Evolutionary conservation across 2,329 filamentous ascomycete genomes (phyloP).

Genomic region (Tolypocladium inflatum): DNA sequence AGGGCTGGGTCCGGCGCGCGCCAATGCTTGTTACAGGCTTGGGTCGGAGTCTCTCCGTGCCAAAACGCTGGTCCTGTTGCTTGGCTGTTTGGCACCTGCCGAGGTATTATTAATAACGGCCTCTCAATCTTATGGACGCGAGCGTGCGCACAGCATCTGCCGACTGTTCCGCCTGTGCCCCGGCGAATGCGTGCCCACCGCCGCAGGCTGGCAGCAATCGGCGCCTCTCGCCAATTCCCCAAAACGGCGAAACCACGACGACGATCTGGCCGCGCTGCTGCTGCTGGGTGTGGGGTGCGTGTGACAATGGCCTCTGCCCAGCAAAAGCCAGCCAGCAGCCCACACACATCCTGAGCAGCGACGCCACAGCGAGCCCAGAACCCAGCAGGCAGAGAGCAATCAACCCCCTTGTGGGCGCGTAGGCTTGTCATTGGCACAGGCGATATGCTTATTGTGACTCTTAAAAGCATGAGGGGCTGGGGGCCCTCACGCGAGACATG

Average conservation of each 20-base stretch:
- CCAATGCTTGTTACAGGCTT: background rate
- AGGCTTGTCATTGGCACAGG: background rate
- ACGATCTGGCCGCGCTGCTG: background rate
- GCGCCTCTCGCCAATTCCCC: background rate
- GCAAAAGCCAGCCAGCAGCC: no score
- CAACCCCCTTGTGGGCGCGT: background rate
- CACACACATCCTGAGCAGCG: background rate
- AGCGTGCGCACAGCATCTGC: background rate
- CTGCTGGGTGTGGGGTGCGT: background rate
- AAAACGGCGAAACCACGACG: background rate
- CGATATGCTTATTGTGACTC: background rate
- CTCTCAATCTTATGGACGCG: background rate
- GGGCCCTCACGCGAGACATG: background rate
- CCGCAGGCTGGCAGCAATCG: background rate
- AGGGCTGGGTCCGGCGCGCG: background rate
- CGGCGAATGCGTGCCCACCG: background rate
- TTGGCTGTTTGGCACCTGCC: background rate
- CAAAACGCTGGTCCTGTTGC: background rate
- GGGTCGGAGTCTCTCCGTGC: background rate
- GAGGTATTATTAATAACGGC: background rate
- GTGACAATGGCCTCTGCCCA: background rate
- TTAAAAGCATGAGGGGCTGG: background rate
- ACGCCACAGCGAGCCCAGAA: slow-evolving; percentile 5
- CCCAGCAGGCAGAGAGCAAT: background rate
- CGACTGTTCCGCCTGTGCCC: background rate